Conservation (phyloP, 1,284 basidiomycete genomes). For the Boletellus sp. region DNA sequence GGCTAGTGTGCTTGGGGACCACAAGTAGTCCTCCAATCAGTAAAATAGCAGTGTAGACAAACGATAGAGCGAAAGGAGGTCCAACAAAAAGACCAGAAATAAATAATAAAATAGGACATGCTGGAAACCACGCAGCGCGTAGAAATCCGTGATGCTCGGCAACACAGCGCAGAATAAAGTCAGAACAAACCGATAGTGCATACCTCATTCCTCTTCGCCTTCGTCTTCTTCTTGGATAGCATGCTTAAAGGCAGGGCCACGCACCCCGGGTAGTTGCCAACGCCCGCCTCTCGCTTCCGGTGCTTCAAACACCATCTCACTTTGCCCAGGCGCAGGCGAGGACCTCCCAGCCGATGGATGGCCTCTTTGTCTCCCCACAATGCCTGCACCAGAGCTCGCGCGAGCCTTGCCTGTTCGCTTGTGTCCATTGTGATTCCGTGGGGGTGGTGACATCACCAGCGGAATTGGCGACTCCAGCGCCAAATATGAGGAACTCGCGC, state of each 20-base stretch:
- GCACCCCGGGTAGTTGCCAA: conserved; percentile 59
- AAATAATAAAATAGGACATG: conserved; percentile 1
- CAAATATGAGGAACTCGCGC: conserved; percentile 23
- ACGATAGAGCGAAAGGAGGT: conserved; percentile 2
- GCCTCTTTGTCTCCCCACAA: conserved; percentile 36
- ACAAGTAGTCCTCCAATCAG: conserved; percentile 8
- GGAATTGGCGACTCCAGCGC: conserved; percentile 34
- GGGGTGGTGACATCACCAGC: conserved; percentile 39
- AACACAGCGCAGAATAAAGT: conserved; percentile 8
- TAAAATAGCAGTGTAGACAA: conserved; percentile 20
- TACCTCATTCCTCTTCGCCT: conserved; percentile 59
- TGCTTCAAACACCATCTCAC: conserved; percentile 46
- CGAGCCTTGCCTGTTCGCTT: conserved; percentile 27
- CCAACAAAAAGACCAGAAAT: conserved; percentile 5
- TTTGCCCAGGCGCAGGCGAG: conserved; percentile 49
- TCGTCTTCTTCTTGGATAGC: conserved; percentile 77
- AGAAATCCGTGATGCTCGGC: conserved; percentile 9
- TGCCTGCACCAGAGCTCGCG: conserved; percentile 16
- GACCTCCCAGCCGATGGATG: conserved; percentile 56
- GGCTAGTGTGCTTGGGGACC: conserved; percentile 10
- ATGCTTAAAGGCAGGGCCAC: conserved; percentile 62
- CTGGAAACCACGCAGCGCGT: conserved; percentile 3
- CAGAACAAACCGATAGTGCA: conserved; percentile 1
- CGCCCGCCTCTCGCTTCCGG: conserved; percentile 49
- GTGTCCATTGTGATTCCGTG: conserved; percentile 30